phyloP scores from a whole-genome alignment of 768 basidiomycete species.

The Strobilomyces echinocephalus region DNA sequence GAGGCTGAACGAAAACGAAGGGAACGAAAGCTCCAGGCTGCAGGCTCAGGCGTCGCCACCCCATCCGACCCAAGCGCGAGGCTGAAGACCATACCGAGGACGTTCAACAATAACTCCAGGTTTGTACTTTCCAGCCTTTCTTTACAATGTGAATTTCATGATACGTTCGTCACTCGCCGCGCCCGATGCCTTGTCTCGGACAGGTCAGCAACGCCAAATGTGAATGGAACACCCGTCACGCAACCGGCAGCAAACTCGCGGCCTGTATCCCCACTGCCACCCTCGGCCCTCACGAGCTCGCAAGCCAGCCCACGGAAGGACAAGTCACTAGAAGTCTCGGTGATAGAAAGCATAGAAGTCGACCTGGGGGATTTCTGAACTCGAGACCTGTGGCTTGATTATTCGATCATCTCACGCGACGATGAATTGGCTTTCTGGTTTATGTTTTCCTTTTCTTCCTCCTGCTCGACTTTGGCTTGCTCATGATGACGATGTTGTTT shows the following conservation, averaged over 20 bases:
- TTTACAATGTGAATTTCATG: slow-evolving; percentile 17
- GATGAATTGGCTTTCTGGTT: background rate
- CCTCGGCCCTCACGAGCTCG: slow-evolving; percentile 22
- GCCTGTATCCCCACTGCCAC: slow-evolving; percentile 35
- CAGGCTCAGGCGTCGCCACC: slow-evolving; percentile 34
- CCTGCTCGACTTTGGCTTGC: background rate
- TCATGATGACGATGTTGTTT: background rate
- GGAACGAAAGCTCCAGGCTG: slow-evolving; percentile 54
- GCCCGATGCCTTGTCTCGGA: slow-evolving; percentile 7
- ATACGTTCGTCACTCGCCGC: slow-evolving; percentile 14
- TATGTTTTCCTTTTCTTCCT: background rate
- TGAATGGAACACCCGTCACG: slow-evolving; percentile 41
- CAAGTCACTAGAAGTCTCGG: slow-evolving; percentile 49
- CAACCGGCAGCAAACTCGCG: slow-evolving; percentile 25
- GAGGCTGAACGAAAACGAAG: slow-evolving; percentile 66
- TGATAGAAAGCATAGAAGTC: slow-evolving; percentile 67
- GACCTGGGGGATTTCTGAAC: slow-evolving; percentile 73
- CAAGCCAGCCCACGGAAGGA: slow-evolving; percentile 27
- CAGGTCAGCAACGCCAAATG: slow-evolving; percentile 44
- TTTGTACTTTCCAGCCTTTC: slow-evolving; percentile 30
- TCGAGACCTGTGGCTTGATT: slow-evolving; percentile 5
- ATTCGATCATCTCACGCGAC: background rate
- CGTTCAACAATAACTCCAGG: slow-evolving; percentile 59
- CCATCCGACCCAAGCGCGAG: slow-evolving; percentile 63
- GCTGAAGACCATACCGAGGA: slow-evolving; percentile 58